phyloP scores from a whole-genome alignment of 805 yeast genomes.

The Kregervanrija fluxuum region DNA sequence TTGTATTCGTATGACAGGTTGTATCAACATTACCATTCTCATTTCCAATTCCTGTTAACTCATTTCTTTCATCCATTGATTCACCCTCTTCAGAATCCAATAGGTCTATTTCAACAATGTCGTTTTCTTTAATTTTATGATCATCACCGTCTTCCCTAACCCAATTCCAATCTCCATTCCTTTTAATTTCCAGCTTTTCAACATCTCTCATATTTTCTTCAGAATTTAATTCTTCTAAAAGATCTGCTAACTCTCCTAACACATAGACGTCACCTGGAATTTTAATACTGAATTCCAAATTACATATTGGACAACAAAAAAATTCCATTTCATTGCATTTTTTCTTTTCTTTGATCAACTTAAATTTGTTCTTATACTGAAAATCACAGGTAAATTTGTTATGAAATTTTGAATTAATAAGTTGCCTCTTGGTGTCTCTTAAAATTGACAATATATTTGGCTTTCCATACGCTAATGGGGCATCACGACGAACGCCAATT shows the following conservation, averaged over 20 bases:
- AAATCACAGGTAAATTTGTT: slow-evolving; percentile 18
- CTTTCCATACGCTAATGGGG: slow-evolving; percentile 10
- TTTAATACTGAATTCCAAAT: slow-evolving; percentile 26
- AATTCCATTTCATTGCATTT: slow-evolving; percentile 22
- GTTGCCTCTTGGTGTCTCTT: slow-evolving; percentile 21
- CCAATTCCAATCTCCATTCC: slow-evolving; percentile 22
- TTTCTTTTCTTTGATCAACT: slow-evolving; percentile 12
- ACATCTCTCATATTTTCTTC: slow-evolving; percentile 10
- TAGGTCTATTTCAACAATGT: slow-evolving; percentile 8
- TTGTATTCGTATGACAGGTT: background rate
- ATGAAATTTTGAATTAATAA: slow-evolving; percentile 14
- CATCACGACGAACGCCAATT: slow-evolving; percentile 16
- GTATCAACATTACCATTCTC: background rate
- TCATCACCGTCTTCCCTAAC: slow-evolving; percentile 8
- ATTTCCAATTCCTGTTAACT: background rate
- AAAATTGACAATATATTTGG: slow-evolving; percentile 17
- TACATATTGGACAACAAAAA: slow-evolving; percentile 31
- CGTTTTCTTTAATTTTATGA: slow-evolving; percentile 6
- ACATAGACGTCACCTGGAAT: slow-evolving; percentile 26
- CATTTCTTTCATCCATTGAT: slow-evolving; percentile 5
- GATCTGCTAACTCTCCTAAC: slow-evolving; percentile 25
- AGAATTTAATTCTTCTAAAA: slow-evolving; percentile 15
- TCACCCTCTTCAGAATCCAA: slow-evolving; percentile 14
- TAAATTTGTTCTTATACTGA: slow-evolving; percentile 16
- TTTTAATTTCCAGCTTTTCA: slow-evolving; percentile 20